A percentile compares a stretch with the other conserved stretches of the same genome.
phyloP scores from a whole-genome alignment of 768 basidiomycete genomes.

The Rubroboletus satanas region DNA sequence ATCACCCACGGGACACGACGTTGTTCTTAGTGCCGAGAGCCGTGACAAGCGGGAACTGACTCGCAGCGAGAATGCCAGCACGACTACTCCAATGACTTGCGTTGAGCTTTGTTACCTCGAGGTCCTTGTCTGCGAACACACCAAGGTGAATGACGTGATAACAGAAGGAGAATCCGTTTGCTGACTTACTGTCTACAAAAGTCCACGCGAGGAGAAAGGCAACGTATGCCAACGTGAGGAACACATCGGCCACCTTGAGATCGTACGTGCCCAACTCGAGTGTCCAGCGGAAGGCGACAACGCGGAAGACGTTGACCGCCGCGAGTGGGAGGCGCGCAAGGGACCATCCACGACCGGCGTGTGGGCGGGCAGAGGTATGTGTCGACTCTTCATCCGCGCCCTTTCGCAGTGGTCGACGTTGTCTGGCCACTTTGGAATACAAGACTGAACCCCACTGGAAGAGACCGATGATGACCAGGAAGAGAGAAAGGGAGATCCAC shows the following conservation, averaged over 20 bases:
- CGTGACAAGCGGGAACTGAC: constrained; percentile 42
- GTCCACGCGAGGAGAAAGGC: constrained; percentile 42
- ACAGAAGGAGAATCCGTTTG: neutral
- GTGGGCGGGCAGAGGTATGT: neutral
- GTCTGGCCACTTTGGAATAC: constrained; percentile 17
- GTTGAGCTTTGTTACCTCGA: constrained; percentile 7
- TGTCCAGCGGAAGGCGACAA: constrained; percentile 47
- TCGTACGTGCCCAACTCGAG: constrained; percentile 42
- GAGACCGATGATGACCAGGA: constrained; percentile 18
- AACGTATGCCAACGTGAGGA: constrained; percentile 46
- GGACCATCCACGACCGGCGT: constrained; percentile 33
- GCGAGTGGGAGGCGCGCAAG: constrained; percentile 37
- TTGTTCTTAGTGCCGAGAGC: constrained; percentile 51
- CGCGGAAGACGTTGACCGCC: constrained; percentile 41
- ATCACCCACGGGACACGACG: constrained; percentile 34
- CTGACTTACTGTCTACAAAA: constrained; percentile 42
- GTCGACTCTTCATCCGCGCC: constrained; percentile 18
- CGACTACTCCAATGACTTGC: constrained; percentile 28
- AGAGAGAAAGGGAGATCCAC: constrained; percentile 16
- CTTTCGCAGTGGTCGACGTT: neutral
- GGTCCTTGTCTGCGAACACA: neutral
- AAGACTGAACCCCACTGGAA: constrained; percentile 28
- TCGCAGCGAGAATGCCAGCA: constrained; percentile 30
- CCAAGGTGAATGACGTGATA: neutral
- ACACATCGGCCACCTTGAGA: constrained; percentile 41